Conservation (phyloP, 2,329 filamentous ascomycete genomes). For the Colletotrichum noveboracense region DNA sequence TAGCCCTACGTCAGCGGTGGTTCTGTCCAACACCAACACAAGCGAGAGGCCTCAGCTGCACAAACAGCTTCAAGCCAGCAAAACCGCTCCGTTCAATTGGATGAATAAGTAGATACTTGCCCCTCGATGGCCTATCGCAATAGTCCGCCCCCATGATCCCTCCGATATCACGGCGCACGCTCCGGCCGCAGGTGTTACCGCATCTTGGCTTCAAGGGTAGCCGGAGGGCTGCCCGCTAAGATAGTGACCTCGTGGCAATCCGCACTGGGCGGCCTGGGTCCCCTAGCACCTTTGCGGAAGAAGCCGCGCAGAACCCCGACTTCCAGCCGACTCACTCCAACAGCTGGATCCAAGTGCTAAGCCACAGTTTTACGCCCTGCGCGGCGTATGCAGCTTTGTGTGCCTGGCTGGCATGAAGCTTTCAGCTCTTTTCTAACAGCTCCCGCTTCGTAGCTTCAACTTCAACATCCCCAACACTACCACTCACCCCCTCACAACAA, state of each 20-base stretch:
- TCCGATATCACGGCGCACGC: background rate
- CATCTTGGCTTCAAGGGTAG: background rate
- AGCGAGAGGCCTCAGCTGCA: background rate
- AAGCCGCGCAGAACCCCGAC: background rate
- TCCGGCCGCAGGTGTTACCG: background rate
- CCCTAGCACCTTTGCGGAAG: background rate
- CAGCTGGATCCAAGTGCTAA: background rate
- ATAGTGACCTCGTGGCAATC: background rate
- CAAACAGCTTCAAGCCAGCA: background rate
- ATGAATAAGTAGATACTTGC: background rate
- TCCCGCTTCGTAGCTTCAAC: background rate
- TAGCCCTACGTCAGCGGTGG: background rate
- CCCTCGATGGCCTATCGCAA: background rate
- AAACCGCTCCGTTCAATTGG: background rate
- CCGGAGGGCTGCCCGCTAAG: background rate
- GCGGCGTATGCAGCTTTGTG: background rate
- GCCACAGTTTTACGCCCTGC: background rate
- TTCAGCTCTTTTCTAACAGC: background rate
- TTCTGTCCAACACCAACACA: background rate
- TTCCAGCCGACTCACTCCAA: background rate
- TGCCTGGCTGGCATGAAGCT: background rate
- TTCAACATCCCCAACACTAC: background rate
- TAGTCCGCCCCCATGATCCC: background rate
- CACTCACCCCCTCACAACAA: background rate
- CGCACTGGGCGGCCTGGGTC: background rate